Percentiles rank a stretch among this genome's conserved stretches.
Evolutionary conservation across 164 flowering plant species (phyloP).

Genomic region (Nymphaea thermarum): DNA sequence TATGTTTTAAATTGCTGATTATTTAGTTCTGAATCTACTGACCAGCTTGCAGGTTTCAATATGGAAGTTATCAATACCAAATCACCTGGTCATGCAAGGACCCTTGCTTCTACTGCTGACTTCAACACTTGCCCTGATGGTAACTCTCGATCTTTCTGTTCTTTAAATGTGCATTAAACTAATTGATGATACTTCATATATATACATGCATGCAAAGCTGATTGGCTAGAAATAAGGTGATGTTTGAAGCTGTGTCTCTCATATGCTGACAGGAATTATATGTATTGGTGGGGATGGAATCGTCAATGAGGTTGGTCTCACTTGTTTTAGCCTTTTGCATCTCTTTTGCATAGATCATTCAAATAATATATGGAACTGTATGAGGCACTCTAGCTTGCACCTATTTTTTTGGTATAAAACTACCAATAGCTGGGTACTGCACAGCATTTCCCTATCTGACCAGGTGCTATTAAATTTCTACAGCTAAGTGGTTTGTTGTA

Average conservation of each 20-base stretch:
- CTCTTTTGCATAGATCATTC: neutral
- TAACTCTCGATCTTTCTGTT: constrained; percentile 14
- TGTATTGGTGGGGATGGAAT: constrained; percentile 99
- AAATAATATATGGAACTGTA: too few species aligned
- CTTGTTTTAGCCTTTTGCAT: neutral
- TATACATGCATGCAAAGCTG: too few species aligned
- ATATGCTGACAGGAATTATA: constrained; percentile 60
- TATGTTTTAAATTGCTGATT: neutral
- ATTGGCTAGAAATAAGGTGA: neutral
- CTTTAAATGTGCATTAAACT: too few species aligned
- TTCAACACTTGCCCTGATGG: constrained; percentile 96
- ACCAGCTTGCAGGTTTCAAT: constrained; percentile 95
- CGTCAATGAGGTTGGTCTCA: constrained; percentile 77
- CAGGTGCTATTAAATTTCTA: too few species aligned
- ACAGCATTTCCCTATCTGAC: too few species aligned
- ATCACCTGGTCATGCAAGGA: constrained; percentile 91
- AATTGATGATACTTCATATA: too few species aligned
- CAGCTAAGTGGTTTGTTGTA: too few species aligned
- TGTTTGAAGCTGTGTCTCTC: neutral
- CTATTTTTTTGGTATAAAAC: too few species aligned
- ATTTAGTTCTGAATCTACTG: neutral
- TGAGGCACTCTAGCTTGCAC: too few species aligned
- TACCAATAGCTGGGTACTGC: too few species aligned
- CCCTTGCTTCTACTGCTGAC: constrained; percentile 72
- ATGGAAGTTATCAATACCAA: constrained; percentile 83